Conservation (phyloP, 768 basidiomycete species). For the Mycena metata region DNA sequence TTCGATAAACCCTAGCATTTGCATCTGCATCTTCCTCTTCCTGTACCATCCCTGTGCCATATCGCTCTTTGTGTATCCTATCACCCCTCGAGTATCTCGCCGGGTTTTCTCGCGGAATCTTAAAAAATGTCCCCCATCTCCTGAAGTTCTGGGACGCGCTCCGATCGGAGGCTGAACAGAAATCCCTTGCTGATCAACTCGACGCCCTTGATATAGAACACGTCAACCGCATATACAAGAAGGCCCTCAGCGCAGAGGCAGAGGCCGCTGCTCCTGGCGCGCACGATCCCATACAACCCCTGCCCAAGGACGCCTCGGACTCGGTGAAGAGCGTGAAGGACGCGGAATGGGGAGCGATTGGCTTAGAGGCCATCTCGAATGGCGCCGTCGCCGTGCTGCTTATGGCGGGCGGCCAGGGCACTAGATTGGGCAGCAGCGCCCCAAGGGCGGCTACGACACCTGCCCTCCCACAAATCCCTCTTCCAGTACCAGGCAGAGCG, state of each 20-base stretch:
- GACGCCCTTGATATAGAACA: conserved; percentile 87
- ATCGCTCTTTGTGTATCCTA: too few relatives aligned
- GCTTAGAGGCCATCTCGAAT: conserved; percentile 83
- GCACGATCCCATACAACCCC: conserved; percentile 77
- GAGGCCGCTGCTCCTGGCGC: conserved; percentile 56
- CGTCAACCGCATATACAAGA: conserved; percentile 89
- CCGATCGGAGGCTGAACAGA: conserved; percentile 71
- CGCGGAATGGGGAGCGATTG: conserved; percentile 80
- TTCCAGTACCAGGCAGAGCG: conserved; percentile 98
- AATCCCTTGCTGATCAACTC: conserved; percentile 77
- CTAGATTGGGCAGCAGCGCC: conserved; percentile 89
- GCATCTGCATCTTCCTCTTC: conserved; percentile 18
- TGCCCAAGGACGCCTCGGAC: conserved; percentile 83
- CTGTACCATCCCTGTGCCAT: too few relatives aligned
- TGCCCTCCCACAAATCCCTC: conserved; percentile 92
- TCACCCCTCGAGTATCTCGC: too few relatives aligned
- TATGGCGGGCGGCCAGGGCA: conserved; percentile 99
- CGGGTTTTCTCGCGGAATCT: too few relatives aligned
- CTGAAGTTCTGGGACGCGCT: conserved; percentile 89
- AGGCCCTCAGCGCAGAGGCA: conserved; percentile 78
- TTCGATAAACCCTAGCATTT: background rate
- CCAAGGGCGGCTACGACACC: conserved; percentile 98
- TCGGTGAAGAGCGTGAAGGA: conserved; percentile 71
- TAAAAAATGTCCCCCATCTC: too few relatives aligned
- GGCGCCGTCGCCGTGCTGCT: conserved; percentile 95